These are phyloP conservation scores for Neurospora sp. DNA, from an alignment of 495 filamentous ascomycete species.

Conservation along the genomic window DNA sequence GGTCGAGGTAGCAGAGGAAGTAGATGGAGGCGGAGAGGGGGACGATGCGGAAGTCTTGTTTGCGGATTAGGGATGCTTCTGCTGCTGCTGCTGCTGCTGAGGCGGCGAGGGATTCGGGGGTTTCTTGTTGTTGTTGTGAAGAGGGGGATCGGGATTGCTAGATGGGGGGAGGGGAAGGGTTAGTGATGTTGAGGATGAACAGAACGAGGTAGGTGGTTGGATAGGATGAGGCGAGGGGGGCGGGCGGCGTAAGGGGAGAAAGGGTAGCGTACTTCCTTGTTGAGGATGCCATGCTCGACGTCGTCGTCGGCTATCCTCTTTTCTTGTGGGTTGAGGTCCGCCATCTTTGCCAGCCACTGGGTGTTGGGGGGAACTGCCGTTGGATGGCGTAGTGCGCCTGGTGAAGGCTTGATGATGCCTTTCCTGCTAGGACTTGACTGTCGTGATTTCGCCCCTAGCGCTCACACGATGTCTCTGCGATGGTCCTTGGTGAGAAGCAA, in stretches of 20 bases:
- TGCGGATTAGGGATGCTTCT: conserved; percentile 40
- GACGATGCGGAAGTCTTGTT: conserved; percentile 52
- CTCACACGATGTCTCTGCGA: not conserved
- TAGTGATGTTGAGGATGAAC: not conserved
- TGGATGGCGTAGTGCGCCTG: too few species aligned
- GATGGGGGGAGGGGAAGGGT: not conserved
- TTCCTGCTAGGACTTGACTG: too few species aligned
- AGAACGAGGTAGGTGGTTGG: not conserved
- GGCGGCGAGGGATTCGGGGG: conserved; percentile 6
- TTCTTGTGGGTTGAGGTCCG: not conserved
- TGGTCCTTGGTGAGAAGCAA: not conserved
- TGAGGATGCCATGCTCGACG: not conserved
- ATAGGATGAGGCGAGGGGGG: not conserved
- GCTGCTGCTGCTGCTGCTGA: conserved; percentile 3
- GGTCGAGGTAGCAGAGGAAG: conserved; percentile 56
- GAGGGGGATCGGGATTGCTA: not conserved
- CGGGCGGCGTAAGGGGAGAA: not conserved
- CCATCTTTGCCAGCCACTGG: too few species aligned
- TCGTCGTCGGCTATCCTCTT: not conserved
- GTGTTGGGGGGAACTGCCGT: too few species aligned
- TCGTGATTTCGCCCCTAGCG: not conserved
- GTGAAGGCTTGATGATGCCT: too few species aligned
- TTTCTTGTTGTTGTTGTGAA: not conserved
- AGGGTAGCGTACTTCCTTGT: not conserved
- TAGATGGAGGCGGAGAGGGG: conserved; percentile 50